phyloP scores from a whole-genome alignment of 352 stramenopile genomes.

The Globisporangium spinosum region DNA sequence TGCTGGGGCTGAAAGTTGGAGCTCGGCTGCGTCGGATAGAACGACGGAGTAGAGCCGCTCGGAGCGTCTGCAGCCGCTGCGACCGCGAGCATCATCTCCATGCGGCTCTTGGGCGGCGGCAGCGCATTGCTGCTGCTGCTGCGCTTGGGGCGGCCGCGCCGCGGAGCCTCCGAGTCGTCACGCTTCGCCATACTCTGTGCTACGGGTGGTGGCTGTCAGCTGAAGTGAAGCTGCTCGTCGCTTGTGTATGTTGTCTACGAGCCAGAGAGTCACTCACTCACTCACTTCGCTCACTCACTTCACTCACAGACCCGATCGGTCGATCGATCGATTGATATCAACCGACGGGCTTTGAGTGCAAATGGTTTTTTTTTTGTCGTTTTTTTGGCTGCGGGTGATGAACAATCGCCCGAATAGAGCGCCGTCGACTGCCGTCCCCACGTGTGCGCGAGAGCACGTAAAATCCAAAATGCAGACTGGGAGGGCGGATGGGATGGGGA shows the following conservation, averaged over 20 bases:
- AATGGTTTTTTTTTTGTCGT: neutral
- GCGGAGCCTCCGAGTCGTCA: constrained; percentile 35
- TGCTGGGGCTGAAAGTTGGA: constrained; percentile 6
- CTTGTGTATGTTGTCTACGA: constrained; percentile 5
- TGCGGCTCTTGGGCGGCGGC: constrained; percentile 35
- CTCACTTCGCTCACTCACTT: neutral
- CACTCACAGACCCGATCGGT: neutral
- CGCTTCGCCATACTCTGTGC: constrained; percentile 28
- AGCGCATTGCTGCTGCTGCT: constrained; percentile 17
- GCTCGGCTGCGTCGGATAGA: constrained; percentile 6
- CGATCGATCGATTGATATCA: no score
- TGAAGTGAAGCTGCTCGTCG: neutral
- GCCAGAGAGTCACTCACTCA: neutral
- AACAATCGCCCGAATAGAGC: neutral
- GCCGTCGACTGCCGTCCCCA: neutral
- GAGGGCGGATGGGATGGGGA: neutral
- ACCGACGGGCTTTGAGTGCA: neutral
- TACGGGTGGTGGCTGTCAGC: neutral
- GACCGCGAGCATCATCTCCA: constrained; percentile 44
- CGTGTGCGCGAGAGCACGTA: constrained; percentile 20
- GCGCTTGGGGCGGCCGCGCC: constrained; percentile 30
- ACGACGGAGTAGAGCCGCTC: neutral
- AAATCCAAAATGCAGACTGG: constrained; percentile 44
- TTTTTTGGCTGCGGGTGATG: neutral
- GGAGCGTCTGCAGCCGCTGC: constrained; percentile 6